These are phyloP conservation scores for Bipolaris bicolor DNA, from an alignment of 2,329 filamentous ascomycete species.

Conservation along the genomic window DNA sequence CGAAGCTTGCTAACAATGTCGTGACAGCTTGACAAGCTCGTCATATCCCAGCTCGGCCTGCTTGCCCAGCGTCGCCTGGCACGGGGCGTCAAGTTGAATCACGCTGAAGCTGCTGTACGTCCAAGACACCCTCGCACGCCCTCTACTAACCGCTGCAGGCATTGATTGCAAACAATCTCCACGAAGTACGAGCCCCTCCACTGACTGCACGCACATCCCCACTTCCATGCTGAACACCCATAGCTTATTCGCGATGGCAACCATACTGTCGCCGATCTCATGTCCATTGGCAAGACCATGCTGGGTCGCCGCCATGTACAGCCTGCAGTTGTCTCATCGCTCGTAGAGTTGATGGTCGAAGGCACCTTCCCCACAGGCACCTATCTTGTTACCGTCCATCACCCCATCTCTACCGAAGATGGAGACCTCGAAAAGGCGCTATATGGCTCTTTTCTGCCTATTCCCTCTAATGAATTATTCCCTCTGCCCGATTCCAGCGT, in stretches of 20 bases:
- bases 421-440: conserved; percentile 85
- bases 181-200: conserved; percentile 65
- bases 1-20: conserved; percentile 31
- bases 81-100: conserved; percentile 85
- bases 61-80: conserved; percentile 88
- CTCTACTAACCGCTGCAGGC: conserved; percentile 59
- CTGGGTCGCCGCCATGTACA: conserved; percentile 91
- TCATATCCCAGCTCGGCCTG: conserved; percentile 85
- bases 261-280: conserved; percentile 90
- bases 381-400: conserved; percentile 92
- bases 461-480: conserved; percentile 74
- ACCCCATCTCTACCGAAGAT: conserved; percentile 84
- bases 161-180: conserved; percentile 84
- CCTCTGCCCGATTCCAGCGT: conserved; percentile 67
- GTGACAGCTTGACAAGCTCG: conserved; percentile 88
- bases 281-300: conserved; percentile 89
- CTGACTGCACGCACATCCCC: conserved; percentile 4
- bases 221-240: conserved; percentile 31
- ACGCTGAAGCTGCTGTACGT: conserved; percentile 80
- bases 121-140: not conserved
- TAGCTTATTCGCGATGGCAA: conserved; percentile 93
- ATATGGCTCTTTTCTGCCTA: conserved; percentile 88
- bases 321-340: conserved; percentile 77
- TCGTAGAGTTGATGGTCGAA: conserved; percentile 88
- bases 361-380: conserved; percentile 91